Base-by-base conservation (phyloP, 345 rosid species). In the Populus ilicifolia region DNA sequence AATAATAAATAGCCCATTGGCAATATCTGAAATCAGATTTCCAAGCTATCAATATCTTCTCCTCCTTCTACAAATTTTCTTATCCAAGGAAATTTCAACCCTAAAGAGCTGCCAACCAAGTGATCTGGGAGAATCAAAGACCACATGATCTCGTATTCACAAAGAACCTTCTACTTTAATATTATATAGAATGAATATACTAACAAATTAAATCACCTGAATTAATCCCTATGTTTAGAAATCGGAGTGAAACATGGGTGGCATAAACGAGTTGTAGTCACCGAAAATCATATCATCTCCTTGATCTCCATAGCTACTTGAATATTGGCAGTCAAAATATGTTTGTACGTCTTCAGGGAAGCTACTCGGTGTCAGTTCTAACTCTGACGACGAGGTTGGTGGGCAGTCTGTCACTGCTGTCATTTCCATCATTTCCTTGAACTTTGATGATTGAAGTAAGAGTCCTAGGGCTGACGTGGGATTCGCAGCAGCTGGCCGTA, bases 341-440 rank as follows among this genome's bases (percentile, higher is more conserved):
- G 54, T 70, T 75, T 82, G 92, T 13, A 87, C 86, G 35, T 89
- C 89, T 30, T 86, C 86, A 0, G 89, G 89, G 76, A 89, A 89
- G 80, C 80, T 77, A 54, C 86, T 77, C 5, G 83, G 88, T 6
- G 85, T 78, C 14, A 70, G 75, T 16, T 80, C 88, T 0, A 78
- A 48, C 64, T 81, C 85, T 1, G 73, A 61, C 16, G n/a, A 17
- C 2, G 86, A 72, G 5, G 84, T 69, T 1, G 81, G 73, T 3
- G 77, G 78, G 52, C 76, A 73, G 74, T 85, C 89, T 1, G 63
- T 70, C 8, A 74, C 69, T 44, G 87, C 79, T 27, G 88, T 85
- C 81, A 76, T 84, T 78, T 86, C 88, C 75, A 86, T 71, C 91
- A 88, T 88, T 79, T 88, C 89, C 80, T 88, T 87, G 72, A 86